phyloP scores from a whole-genome alignment of 345 rosid species.

The Euphorbia peplus region DNA sequence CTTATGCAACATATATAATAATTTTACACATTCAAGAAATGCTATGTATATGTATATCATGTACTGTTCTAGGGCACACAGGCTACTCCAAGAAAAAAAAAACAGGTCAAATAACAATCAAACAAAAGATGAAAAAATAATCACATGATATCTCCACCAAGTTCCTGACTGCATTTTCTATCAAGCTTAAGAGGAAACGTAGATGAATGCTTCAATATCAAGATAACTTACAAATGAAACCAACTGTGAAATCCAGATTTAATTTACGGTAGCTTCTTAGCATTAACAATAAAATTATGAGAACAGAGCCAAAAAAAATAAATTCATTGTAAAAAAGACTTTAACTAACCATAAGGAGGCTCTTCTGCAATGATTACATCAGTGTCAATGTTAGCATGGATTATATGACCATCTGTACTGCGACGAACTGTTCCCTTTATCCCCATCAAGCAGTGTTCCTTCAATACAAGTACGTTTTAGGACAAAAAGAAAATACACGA shows the following conservation, averaged over 20 bases:
- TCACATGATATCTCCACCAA: no score
- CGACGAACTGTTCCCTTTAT: slow-evolving; percentile 98
- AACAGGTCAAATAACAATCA: neutral
- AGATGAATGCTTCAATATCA: neutral
- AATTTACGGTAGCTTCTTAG: neutral
- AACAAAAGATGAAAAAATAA: no score
- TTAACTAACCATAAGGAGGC: slow-evolving; percentile 85
- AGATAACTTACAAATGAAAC: neutral
- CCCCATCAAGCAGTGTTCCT: slow-evolving; percentile 99
- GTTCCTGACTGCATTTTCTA: no score
- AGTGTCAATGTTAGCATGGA: slow-evolving; percentile 97
- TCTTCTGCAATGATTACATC: slow-evolving; percentile 99
- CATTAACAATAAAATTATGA: neutral
- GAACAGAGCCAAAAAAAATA: neutral
- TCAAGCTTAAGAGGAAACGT: neutral
- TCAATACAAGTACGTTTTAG: slow-evolving; percentile 22
- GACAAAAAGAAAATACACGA: neutral
- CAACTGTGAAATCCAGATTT: neutral
- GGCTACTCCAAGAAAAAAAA: neutral
- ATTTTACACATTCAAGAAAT: neutral
- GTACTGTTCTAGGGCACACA: neutral
- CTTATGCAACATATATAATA: neutral
- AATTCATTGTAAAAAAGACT: neutral
- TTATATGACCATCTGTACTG: slow-evolving; percentile 96
- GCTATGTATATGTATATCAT: no score